These are phyloP conservation scores for Coniochaeta sp. DNA, from an alignment of 2,329 filamentous ascomycete species.

Conservation along the genomic window DNA sequence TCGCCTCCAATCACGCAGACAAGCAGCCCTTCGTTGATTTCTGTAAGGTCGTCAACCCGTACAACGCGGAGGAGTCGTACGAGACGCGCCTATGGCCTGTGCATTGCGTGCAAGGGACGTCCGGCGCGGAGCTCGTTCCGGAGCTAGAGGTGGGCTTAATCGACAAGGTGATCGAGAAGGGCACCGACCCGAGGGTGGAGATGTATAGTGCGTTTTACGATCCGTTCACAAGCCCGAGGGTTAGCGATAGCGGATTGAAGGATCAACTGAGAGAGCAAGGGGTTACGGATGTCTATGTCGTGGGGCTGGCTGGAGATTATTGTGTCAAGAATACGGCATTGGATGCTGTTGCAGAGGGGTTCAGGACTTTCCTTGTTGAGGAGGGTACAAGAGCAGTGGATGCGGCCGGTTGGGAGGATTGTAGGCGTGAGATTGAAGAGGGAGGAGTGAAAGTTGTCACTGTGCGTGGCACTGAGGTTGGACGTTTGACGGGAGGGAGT, in stretches of 20 bases:
- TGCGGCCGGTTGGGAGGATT: constrained; percentile 46
- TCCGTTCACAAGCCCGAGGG: constrained; percentile 57
- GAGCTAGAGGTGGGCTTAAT: constrained; percentile 58
- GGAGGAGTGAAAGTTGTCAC: constrained; percentile 57
- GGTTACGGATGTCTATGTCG: constrained; percentile 76
- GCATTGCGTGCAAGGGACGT: constrained; percentile 74
- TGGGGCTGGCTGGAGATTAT: constrained; percentile 81
- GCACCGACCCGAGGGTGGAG: constrained; percentile 64
- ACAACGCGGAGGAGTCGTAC: constrained; percentile 55
- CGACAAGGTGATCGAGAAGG: constrained; percentile 70
- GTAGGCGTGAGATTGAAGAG: constrained; percentile 43
- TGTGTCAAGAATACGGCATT: constrained; percentile 79
- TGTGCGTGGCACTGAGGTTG: constrained; percentile 47
- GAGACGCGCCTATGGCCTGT: constrained; percentile 74
- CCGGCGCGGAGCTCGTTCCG: constrained; percentile 64
- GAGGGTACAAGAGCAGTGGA: constrained; percentile 74
- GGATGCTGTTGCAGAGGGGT: constrained; percentile 70
- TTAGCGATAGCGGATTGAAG: constrained; percentile 57
- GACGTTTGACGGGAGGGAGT: constrained; percentile 27
- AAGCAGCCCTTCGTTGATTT: constrained; percentile 61
- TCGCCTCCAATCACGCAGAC: constrained; percentile 68
- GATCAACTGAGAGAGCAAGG: constrained; percentile 43
- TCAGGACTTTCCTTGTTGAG: constrained; percentile 66
- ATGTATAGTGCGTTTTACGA: constrained; percentile 93
- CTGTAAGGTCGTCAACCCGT: constrained; percentile 59